Evolutionary conservation across 352 stramenopile species (phyloP).

Genomic region (Globisporangium carolinianum): DNA sequence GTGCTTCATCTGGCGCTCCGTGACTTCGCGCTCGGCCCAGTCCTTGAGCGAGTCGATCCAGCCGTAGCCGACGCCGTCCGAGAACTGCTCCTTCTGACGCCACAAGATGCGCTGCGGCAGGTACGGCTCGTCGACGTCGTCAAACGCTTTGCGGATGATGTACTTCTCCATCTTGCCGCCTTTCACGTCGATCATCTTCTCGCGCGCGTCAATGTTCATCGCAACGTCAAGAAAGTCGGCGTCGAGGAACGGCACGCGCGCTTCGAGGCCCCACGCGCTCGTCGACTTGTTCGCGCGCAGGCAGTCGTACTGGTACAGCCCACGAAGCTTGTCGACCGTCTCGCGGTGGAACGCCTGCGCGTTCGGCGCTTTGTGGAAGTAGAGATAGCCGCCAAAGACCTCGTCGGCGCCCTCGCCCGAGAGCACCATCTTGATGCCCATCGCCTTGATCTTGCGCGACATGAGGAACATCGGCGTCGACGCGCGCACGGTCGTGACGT

Average conservation of each 20-base stretch:
- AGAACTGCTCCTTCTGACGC: conserved; percentile 99
- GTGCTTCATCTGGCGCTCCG: conserved; percentile 94
- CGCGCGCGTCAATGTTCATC: conserved; percentile 96
- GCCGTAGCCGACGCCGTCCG: conserved; percentile 97
- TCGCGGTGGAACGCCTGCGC: conserved; percentile 88
- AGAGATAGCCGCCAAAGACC: conserved; percentile 98
- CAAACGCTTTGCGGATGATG: conserved; percentile 98
- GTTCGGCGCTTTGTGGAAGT: conserved; percentile 99
- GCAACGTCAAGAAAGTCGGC: conserved; percentile 96
- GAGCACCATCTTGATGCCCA: conserved; percentile 99
- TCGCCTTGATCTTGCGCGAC: conserved; percentile 98
- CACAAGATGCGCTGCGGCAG: conserved; percentile 97
- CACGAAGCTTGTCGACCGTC: conserved; percentile 94
- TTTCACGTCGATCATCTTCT: conserved; percentile 96
- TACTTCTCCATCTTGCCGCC: conserved; percentile 98
- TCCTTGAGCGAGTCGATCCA: conserved; percentile 98
- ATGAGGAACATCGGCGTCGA: conserved; percentile 99
- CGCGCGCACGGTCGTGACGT: conserved; percentile 97
- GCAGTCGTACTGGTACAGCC: conserved; percentile 98
- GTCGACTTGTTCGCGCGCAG: conserved; percentile 98
- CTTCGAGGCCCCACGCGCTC: conserved; percentile 97
- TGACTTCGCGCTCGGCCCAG: conserved; percentile 90
- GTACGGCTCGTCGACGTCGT: conserved; percentile 96
- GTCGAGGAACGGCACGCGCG: conserved; percentile 97
- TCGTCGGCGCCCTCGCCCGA: conserved; percentile 97